A percentile compares a stretch with the other conserved stretches of the same genome.
phyloP scores from a whole-genome alignment of 2,329 filamentous ascomycete genomes.

The Stenocarpella maydis region DNA sequence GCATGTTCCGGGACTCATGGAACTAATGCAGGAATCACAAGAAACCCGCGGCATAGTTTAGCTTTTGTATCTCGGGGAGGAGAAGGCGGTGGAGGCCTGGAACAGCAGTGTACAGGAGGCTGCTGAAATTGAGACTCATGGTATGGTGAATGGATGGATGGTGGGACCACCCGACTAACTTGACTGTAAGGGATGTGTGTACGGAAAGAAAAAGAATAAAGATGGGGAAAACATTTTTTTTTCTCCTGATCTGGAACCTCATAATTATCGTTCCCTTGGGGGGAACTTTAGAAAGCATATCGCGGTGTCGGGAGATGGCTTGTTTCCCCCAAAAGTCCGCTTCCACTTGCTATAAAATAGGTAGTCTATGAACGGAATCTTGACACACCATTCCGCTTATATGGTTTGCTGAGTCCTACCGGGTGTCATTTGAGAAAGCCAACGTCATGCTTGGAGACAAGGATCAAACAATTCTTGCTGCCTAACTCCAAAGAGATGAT shows the following conservation, averaged over 20 bases:
- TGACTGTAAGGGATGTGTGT: constrained; percentile 4
- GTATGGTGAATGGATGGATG: background rate
- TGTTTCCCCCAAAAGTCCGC: too few species aligned
- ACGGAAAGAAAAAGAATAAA: constrained; percentile 1
- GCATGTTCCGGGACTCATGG: background rate
- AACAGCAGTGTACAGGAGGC: background rate
- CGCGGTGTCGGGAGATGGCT: constrained; percentile 5
- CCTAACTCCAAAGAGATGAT: background rate
- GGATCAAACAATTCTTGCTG: background rate
- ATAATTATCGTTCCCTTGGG: constrained; percentile 16
- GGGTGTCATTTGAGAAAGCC: background rate
- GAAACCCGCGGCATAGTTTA: background rate
- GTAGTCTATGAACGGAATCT: too few species aligned
- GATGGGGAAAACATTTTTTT: background rate
- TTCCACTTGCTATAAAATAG: too few species aligned
- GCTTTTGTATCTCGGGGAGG: constrained; percentile 5
- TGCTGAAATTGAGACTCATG: background rate
- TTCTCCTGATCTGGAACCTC: constrained; percentile 7
- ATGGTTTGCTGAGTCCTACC: background rate
- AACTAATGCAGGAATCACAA: too few species aligned
- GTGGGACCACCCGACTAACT: background rate
- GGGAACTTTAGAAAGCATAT: constrained; percentile 18
- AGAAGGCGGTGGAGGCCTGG: background rate
- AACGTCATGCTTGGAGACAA: background rate
- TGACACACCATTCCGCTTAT: too few species aligned